These are phyloP conservation scores for Coriolopsis trogii DNA, from an alignment of 1,284 basidiomycete species.

Conservation along the genomic window DNA sequence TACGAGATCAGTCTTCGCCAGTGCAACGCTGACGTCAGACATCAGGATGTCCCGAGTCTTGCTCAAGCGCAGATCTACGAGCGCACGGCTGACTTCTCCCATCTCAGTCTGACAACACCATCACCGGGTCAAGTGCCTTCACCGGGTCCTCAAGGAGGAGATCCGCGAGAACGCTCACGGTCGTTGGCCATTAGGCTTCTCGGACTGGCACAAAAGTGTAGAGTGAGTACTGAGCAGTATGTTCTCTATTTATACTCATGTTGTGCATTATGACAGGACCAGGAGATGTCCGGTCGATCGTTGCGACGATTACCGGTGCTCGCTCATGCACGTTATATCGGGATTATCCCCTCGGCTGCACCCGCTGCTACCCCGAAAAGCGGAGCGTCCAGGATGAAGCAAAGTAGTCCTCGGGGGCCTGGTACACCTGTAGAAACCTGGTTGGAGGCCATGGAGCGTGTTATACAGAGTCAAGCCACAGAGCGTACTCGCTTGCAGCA, in stretches of 20 bases:
- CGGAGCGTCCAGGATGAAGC: slow-evolving; percentile 15
- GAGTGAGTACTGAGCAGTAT: no score
- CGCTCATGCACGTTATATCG: slow-evolving; percentile 84
- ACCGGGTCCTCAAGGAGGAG: slow-evolving; percentile 15
- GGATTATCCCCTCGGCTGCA: slow-evolving; percentile 40
- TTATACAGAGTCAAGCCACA: slow-evolving; percentile 58
- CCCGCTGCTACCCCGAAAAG: slow-evolving; percentile 7
- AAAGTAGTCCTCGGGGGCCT: slow-evolving; percentile 3
- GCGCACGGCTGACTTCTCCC: slow-evolving; percentile 35
- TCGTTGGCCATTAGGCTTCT: slow-evolving; percentile 63
- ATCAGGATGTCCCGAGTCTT: slow-evolving; percentile 65
- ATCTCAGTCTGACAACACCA: slow-evolving; percentile 9
- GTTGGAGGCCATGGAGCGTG: slow-evolving; percentile 79
- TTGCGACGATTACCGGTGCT: slow-evolving; percentile 90
- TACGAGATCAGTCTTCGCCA: background rate
- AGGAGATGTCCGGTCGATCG: slow-evolving; percentile 89
- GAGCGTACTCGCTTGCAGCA: slow-evolving; percentile 49
- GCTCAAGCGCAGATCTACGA: slow-evolving; percentile 64
- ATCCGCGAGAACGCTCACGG: slow-evolving; percentile 51
- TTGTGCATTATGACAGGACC: slow-evolving; percentile 40
- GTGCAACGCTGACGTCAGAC: background rate
- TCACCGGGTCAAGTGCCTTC: background rate
- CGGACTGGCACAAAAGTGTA: slow-evolving; percentile 70
- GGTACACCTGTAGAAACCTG: slow-evolving; percentile 60
- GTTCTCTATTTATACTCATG: no score